Conservation (phyloP, 768 basidiomycete genomes). For the Psilocybe sp. region DNA sequence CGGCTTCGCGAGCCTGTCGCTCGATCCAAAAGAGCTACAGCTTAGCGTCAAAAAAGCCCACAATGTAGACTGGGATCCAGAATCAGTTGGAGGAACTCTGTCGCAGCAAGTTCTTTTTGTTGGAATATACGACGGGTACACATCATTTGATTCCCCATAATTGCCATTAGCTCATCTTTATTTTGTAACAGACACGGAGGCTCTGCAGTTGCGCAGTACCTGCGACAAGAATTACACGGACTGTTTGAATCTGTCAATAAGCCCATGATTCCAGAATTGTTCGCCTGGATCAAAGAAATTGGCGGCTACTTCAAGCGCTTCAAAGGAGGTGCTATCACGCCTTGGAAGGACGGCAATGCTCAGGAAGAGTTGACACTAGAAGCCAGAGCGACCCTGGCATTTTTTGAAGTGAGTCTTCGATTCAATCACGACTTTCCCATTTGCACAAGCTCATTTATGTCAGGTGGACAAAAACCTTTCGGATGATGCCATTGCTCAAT, state of each 20-base stretch:
- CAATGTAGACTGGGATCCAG: slow-evolving; percentile 72
- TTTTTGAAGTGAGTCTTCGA: slow-evolving; percentile 64
- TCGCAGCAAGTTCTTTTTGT: slow-evolving; percentile 80
- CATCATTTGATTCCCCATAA: slow-evolving; percentile 8
- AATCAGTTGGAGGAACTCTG: slow-evolving; percentile 47
- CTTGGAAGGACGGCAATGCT: slow-evolving; percentile 52
- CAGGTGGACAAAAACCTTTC: slow-evolving; percentile 79
- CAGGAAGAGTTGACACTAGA: slow-evolving; percentile 64
- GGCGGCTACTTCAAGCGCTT: slow-evolving; percentile 94
- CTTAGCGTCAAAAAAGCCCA: slow-evolving; percentile 59
- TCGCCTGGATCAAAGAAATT: slow-evolving; percentile 70
- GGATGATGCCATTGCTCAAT: slow-evolving; percentile 62
- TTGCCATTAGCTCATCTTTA: slow-evolving; percentile 6
- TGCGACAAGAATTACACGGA: slow-evolving; percentile 82
- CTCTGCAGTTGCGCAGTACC: slow-evolving; percentile 82
- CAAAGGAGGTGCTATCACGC: slow-evolving; percentile 71
- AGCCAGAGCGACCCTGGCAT: slow-evolving; percentile 82
- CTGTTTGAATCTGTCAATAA: slow-evolving; percentile 80
- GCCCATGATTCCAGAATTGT: slow-evolving; percentile 68
- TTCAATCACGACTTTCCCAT: background rate
- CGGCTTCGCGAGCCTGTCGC: slow-evolving; percentile 68
- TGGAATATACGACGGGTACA: slow-evolving; percentile 90
- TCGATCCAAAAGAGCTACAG: slow-evolving; percentile 74
- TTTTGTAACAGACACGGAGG: slow-evolving; percentile 74
- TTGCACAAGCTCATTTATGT: slow-evolving; percentile 4